Percentiles rank a stretch among this genome's conserved stretches.
phyloP scores from a whole-genome alignment of 2,329 filamentous ascomycete species.

The Phialemoniopsis sp. region DNA sequence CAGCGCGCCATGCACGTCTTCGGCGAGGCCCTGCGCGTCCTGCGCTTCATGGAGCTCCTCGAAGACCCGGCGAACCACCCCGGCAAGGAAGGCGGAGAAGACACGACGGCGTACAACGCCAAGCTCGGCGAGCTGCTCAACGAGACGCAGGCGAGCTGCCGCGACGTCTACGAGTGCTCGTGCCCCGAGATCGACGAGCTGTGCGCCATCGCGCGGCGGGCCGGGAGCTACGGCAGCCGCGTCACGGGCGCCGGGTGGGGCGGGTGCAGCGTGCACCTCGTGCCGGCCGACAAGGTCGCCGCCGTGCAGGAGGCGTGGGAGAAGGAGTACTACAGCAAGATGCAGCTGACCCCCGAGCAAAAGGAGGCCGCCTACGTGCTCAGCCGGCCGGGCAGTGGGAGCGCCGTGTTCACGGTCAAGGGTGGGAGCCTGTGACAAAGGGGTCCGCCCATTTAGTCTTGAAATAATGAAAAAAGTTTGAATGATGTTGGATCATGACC shows the following conservation, averaged over 20 bases:
- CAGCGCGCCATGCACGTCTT: conserved; percentile 91
- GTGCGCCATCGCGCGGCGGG: conserved; percentile 71
- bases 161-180: conserved; percentile 85
- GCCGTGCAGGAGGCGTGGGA: conserved; percentile 74
- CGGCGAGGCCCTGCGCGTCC: conserved; percentile 79
- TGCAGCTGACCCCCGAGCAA: conserved; percentile 63
- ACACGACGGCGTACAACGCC: conserved; percentile 58
- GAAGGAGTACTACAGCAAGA: conserved; percentile 76
- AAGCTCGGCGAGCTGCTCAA: conserved; percentile 82
- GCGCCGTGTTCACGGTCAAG: conserved; percentile 38
- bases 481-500: too few species aligned
- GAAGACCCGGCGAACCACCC: conserved; percentile 33
- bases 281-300: conserved; percentile 77
- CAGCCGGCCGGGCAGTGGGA: conserved; percentile 78
- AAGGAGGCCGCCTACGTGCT: conserved; percentile 78
- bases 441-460: too few species aligned
- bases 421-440: too few species aligned
- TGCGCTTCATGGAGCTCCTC: conserved; percentile 79
- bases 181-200: conserved; percentile 90
- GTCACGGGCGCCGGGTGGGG: conserved; percentile 96
- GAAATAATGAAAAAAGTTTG: too few species aligned
- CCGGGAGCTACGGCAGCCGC: conserved; percentile 79
- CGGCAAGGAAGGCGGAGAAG: conserved; percentile 43
- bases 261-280: conserved; percentile 90
- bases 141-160: conserved; percentile 82